Evolutionary conservation across 2,329 filamentous ascomycete species (phyloP).

Genomic region (Hypoxylon sp.): DNA sequence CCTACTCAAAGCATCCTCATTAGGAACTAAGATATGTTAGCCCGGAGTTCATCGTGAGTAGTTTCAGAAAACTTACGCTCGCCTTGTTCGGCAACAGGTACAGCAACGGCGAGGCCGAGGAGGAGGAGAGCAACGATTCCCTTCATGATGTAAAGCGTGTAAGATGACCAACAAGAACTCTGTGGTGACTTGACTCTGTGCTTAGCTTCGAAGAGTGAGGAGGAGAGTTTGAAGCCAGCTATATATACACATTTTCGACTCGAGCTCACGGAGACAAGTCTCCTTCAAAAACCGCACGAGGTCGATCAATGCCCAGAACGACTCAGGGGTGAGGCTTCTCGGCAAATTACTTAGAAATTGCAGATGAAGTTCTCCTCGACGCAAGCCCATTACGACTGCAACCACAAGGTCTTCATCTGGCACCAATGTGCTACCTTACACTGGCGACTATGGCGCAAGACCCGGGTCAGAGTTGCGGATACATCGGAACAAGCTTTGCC

Average conservation of each 20-base stretch:
- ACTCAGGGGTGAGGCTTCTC: slow-evolving; percentile 21
- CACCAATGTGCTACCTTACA: slow-evolving; percentile 9
- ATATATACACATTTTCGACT: slow-evolving; percentile 33
- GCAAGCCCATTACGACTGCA: slow-evolving; percentile 11
- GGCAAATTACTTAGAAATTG: slow-evolving; percentile 25
- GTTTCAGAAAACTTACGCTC: slow-evolving; percentile 15
- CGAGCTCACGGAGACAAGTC: slow-evolving; percentile 9
- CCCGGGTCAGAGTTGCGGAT: slow-evolving; percentile 26
- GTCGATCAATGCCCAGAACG: slow-evolving; percentile 5
- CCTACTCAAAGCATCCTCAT: slow-evolving; percentile 19
- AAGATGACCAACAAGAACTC: slow-evolving; percentile 11
- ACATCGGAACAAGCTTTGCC: slow-evolving; percentile 39
- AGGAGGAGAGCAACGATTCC: slow-evolving; percentile 38
- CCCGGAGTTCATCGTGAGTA: background rate
- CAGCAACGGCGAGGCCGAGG: slow-evolving; percentile 32
- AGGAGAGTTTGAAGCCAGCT: slow-evolving; percentile 12
- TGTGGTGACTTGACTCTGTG: slow-evolving; percentile 17
- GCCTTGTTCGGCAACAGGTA: slow-evolving; percentile 24
- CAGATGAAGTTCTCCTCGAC: slow-evolving; percentile 6
- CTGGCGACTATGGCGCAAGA: slow-evolving; percentile 10
- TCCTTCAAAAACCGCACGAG: background rate
- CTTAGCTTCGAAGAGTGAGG: background rate
- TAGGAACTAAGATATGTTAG: slow-evolving; percentile 12
- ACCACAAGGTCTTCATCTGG: slow-evolving; percentile 14
- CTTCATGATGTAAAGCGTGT: slow-evolving; percentile 31